These are phyloP conservation scores for Neonectria hederae DNA, from an alignment of 2,329 filamentous ascomycete species.

Conservation along the genomic window DNA sequence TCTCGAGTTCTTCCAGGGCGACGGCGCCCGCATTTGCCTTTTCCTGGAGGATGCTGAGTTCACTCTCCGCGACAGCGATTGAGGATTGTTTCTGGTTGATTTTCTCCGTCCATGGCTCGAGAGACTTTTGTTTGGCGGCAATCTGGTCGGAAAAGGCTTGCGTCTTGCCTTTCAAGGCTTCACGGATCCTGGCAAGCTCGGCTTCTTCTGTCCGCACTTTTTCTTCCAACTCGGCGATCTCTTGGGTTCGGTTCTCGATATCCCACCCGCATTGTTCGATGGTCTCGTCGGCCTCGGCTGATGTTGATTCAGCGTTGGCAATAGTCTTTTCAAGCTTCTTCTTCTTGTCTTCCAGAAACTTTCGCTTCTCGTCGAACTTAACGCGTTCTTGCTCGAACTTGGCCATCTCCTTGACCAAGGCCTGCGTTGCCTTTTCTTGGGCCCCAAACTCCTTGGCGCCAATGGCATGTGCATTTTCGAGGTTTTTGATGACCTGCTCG, in stretches of 20 bases:
- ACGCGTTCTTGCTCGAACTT: conserved; percentile 96
- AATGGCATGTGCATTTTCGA: conserved; percentile 85
- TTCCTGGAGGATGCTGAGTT: conserved; percentile 90
- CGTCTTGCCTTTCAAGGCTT: conserved; percentile 92
- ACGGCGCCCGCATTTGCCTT: conserved; percentile 88
- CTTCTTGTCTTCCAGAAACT: conserved; percentile 88
- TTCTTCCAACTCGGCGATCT: conserved; percentile 80
- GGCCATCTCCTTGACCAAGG: conserved; percentile 83
- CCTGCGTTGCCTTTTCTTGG: conserved; percentile 83
- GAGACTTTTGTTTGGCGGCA: conserved; percentile 86
- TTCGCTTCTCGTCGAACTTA: conserved; percentile 97
- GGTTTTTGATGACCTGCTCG: conserved; percentile 87
- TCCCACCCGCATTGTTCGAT: conserved; percentile 82
- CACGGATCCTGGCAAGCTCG: conserved; percentile 83
- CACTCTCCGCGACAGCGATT: conserved; percentile 93
- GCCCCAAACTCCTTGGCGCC: conserved; percentile 85
- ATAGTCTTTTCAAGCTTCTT: conserved; percentile 95
- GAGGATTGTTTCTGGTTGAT: conserved; percentile 96
- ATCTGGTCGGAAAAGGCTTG: conserved; percentile 95
- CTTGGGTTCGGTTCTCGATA: conserved; percentile 77
- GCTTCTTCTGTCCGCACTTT: conserved; percentile 82
- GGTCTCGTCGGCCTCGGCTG: conserved; percentile 78
- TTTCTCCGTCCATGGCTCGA: conserved; percentile 97
- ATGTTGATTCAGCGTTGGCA: conserved; percentile 76
- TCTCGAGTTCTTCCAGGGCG: conserved; percentile 82